phyloP scores from a whole-genome alignment of 1,139 yeast genomes.

The Debaryomycetaceae sp. region DNA sequence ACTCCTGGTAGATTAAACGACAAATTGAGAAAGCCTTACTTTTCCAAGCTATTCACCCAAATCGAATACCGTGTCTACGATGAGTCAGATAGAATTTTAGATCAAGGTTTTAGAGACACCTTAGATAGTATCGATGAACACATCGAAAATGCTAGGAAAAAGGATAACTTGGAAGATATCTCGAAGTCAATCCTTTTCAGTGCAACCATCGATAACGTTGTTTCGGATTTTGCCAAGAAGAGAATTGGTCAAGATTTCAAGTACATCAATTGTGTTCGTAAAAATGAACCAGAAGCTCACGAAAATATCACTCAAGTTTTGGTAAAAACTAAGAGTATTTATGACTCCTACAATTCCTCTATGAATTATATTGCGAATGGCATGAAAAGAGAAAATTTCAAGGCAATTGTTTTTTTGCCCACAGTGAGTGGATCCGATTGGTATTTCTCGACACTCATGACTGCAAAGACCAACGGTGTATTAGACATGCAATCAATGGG shows the following conservation, averaged over 20 bases:
- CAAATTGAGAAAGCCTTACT: constrained; percentile 43
- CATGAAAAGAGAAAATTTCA: constrained; percentile 41
- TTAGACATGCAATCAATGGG: constrained; percentile 8
- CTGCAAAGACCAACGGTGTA: constrained; percentile 11
- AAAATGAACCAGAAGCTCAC: constrained; percentile 75
- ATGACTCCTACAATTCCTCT: constrained; percentile 52
- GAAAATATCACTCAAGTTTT: constrained; percentile 72
- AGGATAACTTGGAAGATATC: constrained; percentile 20
- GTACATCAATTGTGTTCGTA: constrained; percentile 73
- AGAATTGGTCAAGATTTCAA: constrained; percentile 64
- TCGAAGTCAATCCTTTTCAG: constrained; percentile 75
- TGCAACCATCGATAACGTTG: constrained; percentile 78
- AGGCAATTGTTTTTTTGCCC: constrained; percentile 80
- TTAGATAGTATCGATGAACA: constrained; percentile 52
- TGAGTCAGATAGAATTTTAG: constrained; percentile 84
- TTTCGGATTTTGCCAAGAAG: constrained; percentile 59
- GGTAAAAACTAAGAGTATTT: constrained; percentile 44
- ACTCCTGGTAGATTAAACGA: constrained; percentile 89
- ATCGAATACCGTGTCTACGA: constrained; percentile 72
- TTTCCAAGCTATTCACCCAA: constrained; percentile 47
- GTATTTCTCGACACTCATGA: constrained; percentile 16
- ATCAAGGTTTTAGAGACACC: constrained; percentile 70
- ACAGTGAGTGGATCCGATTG: constrained; percentile 68
- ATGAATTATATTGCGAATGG: constrained; percentile 43
- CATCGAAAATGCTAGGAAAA: constrained; percentile 40